phyloP scores from a whole-genome alignment of 805 yeast genomes.

The Yamadazyma scolyti region DNA sequence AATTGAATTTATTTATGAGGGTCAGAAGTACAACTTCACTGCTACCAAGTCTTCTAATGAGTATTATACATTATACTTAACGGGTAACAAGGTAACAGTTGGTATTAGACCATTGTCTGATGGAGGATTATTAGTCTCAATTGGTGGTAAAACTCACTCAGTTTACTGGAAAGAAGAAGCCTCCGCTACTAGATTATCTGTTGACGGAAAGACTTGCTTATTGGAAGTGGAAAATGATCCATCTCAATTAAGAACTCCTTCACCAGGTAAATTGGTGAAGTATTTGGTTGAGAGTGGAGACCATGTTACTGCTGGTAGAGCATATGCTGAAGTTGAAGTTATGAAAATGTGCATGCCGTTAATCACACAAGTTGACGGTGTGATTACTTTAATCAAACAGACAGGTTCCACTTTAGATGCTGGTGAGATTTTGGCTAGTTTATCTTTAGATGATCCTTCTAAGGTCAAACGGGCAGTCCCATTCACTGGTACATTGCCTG shows the following conservation, averaged over 20 bases:
- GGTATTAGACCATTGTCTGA: slow-evolving; percentile 88
- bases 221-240: slow-evolving; percentile 97
- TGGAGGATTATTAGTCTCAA: slow-evolving; percentile 85
- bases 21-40: slow-evolving; percentile 88
- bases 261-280: slow-evolving; percentile 96
- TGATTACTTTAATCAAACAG: slow-evolving; percentile 88
- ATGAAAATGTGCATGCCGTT: slow-evolving; percentile 99
- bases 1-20: slow-evolving; percentile 93
- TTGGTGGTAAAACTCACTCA: slow-evolving; percentile 91
- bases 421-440: slow-evolving; percentile 94
- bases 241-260: slow-evolving; percentile 96
- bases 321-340: slow-evolving; percentile 97
- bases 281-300: slow-evolving; percentile 94
- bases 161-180: slow-evolving; percentile 98
- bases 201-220: slow-evolving; percentile 91
- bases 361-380: slow-evolving; percentile 90
- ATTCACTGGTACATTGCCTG: slow-evolving; percentile 90
- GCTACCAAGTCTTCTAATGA: slow-evolving; percentile 90
- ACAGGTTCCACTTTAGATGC: slow-evolving; percentile 97
- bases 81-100: slow-evolving; percentile 87
- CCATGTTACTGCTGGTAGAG: slow-evolving; percentile 84
- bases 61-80: slow-evolving; percentile 82
- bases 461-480: slow-evolving; percentile 96
- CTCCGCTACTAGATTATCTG: slow-evolving; percentile 89
- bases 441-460: slow-evolving; percentile 93